A percentile compares a stretch with the other conserved stretches of the same genome.
Conservation (phyloP, 345 rosid species). For the Leavenworthia alabamica region DNA sequence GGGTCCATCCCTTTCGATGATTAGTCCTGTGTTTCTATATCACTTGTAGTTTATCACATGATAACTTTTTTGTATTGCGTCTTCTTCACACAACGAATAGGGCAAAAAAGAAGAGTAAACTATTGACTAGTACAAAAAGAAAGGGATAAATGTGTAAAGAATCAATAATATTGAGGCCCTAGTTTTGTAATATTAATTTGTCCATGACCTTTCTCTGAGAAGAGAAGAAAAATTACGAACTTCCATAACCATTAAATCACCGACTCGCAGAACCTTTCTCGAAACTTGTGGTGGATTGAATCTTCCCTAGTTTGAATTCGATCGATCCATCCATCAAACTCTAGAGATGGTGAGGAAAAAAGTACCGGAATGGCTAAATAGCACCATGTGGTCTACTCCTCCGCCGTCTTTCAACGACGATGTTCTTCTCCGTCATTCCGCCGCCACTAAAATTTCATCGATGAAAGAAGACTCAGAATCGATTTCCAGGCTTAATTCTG, state of each 20-base stretch:
- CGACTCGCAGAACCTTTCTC: constrained; percentile 18
- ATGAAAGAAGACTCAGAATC: constrained; percentile 38
- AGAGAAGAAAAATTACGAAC: neutral
- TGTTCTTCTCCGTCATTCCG: constrained; percentile 28
- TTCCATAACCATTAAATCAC: constrained; percentile 15
- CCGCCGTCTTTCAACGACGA: constrained; percentile 38
- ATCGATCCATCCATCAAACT: constrained; percentile 13
- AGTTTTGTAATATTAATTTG: neutral
- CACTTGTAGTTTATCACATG: no score
- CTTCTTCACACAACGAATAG: no score
- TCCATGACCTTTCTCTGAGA: neutral
- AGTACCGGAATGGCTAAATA: constrained; percentile 98
- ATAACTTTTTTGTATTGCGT: no score
- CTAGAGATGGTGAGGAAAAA: constrained; percentile 67
- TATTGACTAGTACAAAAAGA: no score
- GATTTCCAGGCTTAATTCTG: constrained; percentile 32
- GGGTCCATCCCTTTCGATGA: constrained; percentile 23
- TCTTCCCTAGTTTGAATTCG: neutral
- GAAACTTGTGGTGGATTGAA: neutral
- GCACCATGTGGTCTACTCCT: constrained; percentile 74
- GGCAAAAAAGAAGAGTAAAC: no score
- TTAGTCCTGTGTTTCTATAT: constrained; percentile 3
- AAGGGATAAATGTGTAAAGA: neutral
- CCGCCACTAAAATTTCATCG: constrained; percentile 8
- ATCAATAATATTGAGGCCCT: neutral